These are phyloP conservation scores for Yamadazyma blattariae DNA, from an alignment of 1,139 yeast genomes.

Conservation along the genomic window DNA sequence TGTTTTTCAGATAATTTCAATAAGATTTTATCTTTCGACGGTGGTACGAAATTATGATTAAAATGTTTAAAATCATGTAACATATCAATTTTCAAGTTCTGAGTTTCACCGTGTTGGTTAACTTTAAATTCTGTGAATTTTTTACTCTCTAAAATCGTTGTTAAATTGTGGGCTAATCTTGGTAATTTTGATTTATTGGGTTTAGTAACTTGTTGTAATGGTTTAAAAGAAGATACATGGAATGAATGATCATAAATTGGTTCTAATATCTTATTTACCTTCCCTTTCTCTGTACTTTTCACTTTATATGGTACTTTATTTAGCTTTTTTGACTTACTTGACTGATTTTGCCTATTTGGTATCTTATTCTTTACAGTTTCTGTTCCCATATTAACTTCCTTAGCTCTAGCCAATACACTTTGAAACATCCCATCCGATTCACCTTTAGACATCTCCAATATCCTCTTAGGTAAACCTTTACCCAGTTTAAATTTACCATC, in stretches of 20 bases:
- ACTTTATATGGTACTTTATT: too few relatives aligned
- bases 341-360: too few relatives aligned
- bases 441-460: background rate
- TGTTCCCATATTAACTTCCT: too few relatives aligned
- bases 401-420: too few relatives aligned
- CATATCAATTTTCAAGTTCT: slow-evolving; percentile 51
- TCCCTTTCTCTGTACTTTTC: too few relatives aligned
- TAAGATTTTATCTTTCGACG: slow-evolving; percentile 61
- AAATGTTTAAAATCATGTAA: slow-evolving; percentile 64
- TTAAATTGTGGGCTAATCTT: slow-evolving; percentile 58
- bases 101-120: too few relatives aligned
- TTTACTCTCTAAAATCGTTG: slow-evolving; percentile 50
- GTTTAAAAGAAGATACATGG: too few relatives aligned
- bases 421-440: too few relatives aligned
- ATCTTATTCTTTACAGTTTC: too few relatives aligned
- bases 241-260: too few relatives aligned
- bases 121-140: slow-evolving; percentile 68
- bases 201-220: slow-evolving; percentile 22
- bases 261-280: too few relatives aligned
- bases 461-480: background rate
- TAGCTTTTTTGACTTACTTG: too few relatives aligned
- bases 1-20: slow-evolving; percentile 46
- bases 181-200: slow-evolving; percentile 31
- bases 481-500: background rate
- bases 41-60: slow-evolving; percentile 58